Conservation (phyloP, 1,284 basidiomycete species). For the Pterula multifida region DNA sequence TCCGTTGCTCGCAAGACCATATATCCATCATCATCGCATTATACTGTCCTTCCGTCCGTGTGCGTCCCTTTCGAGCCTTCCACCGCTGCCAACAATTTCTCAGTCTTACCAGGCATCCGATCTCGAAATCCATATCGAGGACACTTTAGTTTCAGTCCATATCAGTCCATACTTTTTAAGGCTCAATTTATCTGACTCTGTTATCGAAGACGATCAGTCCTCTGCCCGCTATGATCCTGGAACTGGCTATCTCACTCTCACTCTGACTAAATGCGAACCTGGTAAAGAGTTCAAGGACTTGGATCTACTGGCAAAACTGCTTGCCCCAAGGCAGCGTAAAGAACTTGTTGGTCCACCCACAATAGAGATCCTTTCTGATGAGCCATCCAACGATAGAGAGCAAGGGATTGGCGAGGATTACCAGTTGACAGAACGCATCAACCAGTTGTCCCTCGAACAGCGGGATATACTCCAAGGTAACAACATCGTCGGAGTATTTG, state of each 20-base stretch:
- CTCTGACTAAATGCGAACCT: constrained; percentile 50
- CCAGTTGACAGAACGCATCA: constrained; percentile 23
- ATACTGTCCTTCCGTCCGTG: constrained; percentile 70
- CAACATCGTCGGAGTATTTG: constrained; percentile 7
- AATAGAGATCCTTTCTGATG: constrained; percentile 53
- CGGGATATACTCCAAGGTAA: constrained; percentile 50
- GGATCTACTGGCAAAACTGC: constrained; percentile 61
- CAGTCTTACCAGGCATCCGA: constrained; percentile 51
- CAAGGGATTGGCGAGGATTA: constrained; percentile 30
- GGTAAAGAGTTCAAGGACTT: constrained; percentile 63
- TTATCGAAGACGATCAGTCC: constrained; percentile 60
- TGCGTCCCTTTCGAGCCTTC: constrained; percentile 24
- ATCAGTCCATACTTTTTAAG: constrained; percentile 75
- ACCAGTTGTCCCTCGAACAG: constrained; percentile 37
- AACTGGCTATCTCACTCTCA: constrained; percentile 58
- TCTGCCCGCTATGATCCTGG: constrained; percentile 62
- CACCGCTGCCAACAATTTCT: constrained; percentile 13
- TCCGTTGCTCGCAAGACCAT: constrained; percentile 61
- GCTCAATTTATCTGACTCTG: constrained; percentile 50
- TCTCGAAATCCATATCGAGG: constrained; percentile 65
- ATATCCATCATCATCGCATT: constrained; percentile 45
- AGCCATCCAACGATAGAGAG: constrained; percentile 16
- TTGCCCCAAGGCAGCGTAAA: constrained; percentile 47
- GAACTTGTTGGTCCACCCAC: constrained; percentile 24
- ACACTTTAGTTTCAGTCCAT: constrained; percentile 57